Base-by-base conservation (phyloP, 169 alveolate genomes). In the Nephromyces sp. region DNA sequence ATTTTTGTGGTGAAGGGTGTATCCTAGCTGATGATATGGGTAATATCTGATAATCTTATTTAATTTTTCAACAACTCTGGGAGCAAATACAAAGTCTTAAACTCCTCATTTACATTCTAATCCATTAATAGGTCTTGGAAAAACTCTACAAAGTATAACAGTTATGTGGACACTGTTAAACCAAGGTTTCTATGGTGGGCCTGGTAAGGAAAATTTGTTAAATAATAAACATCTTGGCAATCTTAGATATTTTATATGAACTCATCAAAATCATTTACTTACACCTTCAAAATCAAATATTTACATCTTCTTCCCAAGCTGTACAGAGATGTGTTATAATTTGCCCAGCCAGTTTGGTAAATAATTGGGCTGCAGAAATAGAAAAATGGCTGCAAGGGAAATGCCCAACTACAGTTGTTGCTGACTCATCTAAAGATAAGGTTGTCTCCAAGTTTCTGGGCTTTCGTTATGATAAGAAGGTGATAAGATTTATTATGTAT, bases 11-110 rank as follows among this genome's bases (percentile, higher is more conserved):
- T 53, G 85, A 83, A 68, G 96, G 96, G 8, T 92, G 96, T 66
- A 92, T 92, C 30, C 81, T 92, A 30, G 96, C 96, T 5, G 96
- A 92, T 68, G 96, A 92, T 73, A 92, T 92, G 96, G 96, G 92
- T 82, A 4, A n/a, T 80, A 57, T 0, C 1, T 21, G 6, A 8
- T 25, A n/a, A n/a, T n/a, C n/a, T n/a, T n/a, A n/a, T n/a, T n/a
- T n/a, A n/a, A n/a, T n/a, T n/a, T n/a, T n/a, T n/a, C n/a, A n/a
- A n/a, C n/a, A n/a, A n/a, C n/a, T n/a, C n/a, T n/a, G n/a, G n/a
- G n/a, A n/a, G n/a, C n/a, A n/a, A n/a, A n/a, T n/a, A n/a, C n/a
- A n/a, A n/a, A n/a, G n/a, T n/a, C n/a, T n/a, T n/a, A n/a, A n/a
- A n/a, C n/a, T n/a, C n/a, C n/a, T 65, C 43, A 27, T 25, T 15